Evolutionary conservation across 2,329 filamentous ascomycete genomes (phyloP), one percentile per base, ranked within the genome.

Genomic region (Fusarium secorum): DNA sequence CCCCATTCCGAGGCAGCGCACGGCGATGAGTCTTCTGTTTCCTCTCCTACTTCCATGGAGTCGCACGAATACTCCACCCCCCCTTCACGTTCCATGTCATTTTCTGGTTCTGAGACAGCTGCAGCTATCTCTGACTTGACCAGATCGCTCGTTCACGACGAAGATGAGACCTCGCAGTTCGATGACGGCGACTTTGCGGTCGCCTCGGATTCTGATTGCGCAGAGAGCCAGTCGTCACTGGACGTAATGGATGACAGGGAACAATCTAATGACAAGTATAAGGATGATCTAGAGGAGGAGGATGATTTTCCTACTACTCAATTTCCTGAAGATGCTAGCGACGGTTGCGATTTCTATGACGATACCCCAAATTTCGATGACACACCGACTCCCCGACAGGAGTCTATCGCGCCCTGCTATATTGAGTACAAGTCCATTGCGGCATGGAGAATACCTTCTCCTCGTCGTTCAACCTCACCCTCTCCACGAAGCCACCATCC

Each of bases 1-100:
- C 84, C 86, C 60, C 83, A 83, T 55, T 88, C 86, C 6, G 84
- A 87, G 75, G 84, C 82, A n/a, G 81, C 81, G 66, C 83, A 79
- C 49, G 84, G 84, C 14, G 83, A 66, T 61, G 64, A 85, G 33
- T 83, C 83, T 20, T 81, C 80, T 18, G 80, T 76, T 45, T 77
- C 80, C 9, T 82, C 81, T 6, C 79, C 81, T 9, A 77, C 75
- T 20, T 80, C 81, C 33, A 67, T 75, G 30, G 76, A 78, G n/a
- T 78, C 75, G 20, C 76, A 70, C 67, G 78, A 55, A 64, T 81
- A 69, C 60, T 77, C 74, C 77, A 80, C 76, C 52, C 83, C 83
- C 2, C 83, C 84, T 9, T 82, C 84, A 13, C 83, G 85, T 58
- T 84, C 83, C 18, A 79, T 85, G 58, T 88, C 86, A 4, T 87